Evolutionary conservation across 2,329 filamentous ascomycete species (phyloP), one percentile per base, ranked within the genome.

Genomic region (Colletotrichum salicis): DNA sequence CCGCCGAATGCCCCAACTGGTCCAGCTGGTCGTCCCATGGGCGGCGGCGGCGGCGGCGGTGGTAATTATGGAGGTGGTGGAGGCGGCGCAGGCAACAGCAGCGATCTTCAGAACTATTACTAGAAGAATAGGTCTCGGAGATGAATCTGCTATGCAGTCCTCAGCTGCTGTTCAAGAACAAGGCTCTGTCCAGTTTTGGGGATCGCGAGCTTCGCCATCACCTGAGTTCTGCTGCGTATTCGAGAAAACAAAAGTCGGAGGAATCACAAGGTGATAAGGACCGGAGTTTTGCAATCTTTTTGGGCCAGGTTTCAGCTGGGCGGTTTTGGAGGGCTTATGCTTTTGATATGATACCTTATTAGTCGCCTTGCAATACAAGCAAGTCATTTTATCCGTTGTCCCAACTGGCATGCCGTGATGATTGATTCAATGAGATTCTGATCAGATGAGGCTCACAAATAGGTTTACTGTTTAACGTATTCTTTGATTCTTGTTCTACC

Each of bases 51-150:
- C 4, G 64, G 45, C 13, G 74, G 76, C 35, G 78, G 78, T 15
- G 19, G 4, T 65, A 76, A 71, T 58, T 56, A 67, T 45, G 59
- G 76, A 67, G 48, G 72, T 12, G 68, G 67, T 56, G 41, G 41
- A 48, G 73, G 59, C 10, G 64, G 31, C 12, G 27, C 27, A 29
- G 71, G 76, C 19, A 77, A 77, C 0, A 77, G 77, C 0, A 71
- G 79, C 37, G 83, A 85, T 64, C 64, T 85, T 61, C 82, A 84
- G 74, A 84, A 79, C 59, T 83, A 82, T 71, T 85, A 85, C 72
- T 85, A 71, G 61, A 55, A 45, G 45, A 13, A 52, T 15, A 4
- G n/a, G 22, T 48, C 24, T 2, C 22, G 3, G 27, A 45, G 6
- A 15, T 15, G 33, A 6, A 22, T n/a, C 41, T 27, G 24, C 15